Evolutionary conservation across 305 asterid genomes (phyloP).

Genomic region (Galium porrigens): DNA sequence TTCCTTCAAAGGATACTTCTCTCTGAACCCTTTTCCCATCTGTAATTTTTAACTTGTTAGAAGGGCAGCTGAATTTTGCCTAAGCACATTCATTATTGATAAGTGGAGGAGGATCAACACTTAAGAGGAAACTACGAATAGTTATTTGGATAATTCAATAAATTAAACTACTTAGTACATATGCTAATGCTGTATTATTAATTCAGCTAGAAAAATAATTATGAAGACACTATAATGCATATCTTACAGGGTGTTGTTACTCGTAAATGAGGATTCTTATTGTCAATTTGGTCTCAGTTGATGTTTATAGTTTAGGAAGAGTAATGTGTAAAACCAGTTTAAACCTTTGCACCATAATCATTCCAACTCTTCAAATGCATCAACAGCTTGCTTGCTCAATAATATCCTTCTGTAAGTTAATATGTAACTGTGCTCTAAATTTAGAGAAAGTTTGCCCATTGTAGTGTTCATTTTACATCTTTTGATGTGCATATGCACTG

Average conservation of each 20-base stretch:
- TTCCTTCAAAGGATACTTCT: background rate
- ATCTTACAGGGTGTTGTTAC: background rate
- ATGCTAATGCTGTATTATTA: background rate
- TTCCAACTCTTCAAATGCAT: too few species aligned
- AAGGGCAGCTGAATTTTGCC: background rate
- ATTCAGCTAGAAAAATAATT: background rate
- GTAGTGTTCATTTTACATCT: background rate
- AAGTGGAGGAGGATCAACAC: too few species aligned
- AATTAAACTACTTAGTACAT: background rate
- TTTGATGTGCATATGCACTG: background rate
- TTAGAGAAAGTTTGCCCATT: background rate
- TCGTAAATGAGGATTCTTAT: background rate
- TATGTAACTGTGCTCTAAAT: background rate
- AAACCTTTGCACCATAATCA: background rate
- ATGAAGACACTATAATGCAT: background rate
- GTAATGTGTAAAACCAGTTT: background rate
- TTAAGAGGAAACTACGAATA: background rate
- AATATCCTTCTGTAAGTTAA: background rate
- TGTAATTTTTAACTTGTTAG: background rate
- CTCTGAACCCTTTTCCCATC: background rate
- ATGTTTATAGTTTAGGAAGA: background rate
- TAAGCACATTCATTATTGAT: background rate
- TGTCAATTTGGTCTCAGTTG: background rate
- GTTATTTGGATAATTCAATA: background rate
- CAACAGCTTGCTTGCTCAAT: too few species aligned